Conservation (phyloP, 164 flowering plant genomes). For the Vitis riparia region DNA sequence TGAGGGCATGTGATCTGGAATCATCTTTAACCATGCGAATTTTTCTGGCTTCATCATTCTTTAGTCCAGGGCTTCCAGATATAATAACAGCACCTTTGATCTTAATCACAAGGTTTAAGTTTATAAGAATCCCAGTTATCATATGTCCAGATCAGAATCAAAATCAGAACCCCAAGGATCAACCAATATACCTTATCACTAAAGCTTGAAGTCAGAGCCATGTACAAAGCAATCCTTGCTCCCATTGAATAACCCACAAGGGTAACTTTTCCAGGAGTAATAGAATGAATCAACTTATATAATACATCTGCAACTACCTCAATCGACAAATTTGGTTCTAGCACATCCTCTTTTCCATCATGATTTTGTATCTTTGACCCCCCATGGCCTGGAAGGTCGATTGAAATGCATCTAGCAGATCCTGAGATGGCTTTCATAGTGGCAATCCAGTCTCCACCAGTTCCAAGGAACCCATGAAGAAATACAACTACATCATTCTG, state of each 20-base stretch:
- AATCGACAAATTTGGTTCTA: constrained; percentile 44
- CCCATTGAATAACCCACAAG: constrained; percentile 97
- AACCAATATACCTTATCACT: constrained; percentile 45
- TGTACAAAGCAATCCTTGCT: constrained; percentile 80
- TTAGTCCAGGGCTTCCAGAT: constrained; percentile 96
- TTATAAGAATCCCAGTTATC: background rate
- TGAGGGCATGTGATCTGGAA: constrained; percentile 49
- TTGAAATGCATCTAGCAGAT: constrained; percentile 74
- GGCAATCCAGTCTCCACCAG: constrained; percentile 84
- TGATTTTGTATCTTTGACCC: constrained; percentile 38
- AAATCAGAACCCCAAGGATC: constrained; percentile 3
- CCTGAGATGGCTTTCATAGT: constrained; percentile 80
- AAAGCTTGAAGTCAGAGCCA: constrained; percentile 54
- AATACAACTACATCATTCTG: constrained; percentile 64
- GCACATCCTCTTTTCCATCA: constrained; percentile 9
- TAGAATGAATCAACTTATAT: constrained; percentile 35
- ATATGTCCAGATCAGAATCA: background rate
- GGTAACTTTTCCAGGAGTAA: constrained; percentile 54
- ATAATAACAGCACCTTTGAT: constrained; percentile 70
- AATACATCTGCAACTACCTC: constrained; percentile 55
- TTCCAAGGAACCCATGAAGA: constrained; percentile 93
- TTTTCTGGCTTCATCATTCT: constrained; percentile 42
- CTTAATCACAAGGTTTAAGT: constrained; percentile 24
- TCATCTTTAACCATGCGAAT: constrained; percentile 72
- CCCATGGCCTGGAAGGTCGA: constrained; percentile 98